Evolutionary conservation across 2,329 filamentous ascomycete species (phyloP).

Genomic region (Epichloe typhina): DNA sequence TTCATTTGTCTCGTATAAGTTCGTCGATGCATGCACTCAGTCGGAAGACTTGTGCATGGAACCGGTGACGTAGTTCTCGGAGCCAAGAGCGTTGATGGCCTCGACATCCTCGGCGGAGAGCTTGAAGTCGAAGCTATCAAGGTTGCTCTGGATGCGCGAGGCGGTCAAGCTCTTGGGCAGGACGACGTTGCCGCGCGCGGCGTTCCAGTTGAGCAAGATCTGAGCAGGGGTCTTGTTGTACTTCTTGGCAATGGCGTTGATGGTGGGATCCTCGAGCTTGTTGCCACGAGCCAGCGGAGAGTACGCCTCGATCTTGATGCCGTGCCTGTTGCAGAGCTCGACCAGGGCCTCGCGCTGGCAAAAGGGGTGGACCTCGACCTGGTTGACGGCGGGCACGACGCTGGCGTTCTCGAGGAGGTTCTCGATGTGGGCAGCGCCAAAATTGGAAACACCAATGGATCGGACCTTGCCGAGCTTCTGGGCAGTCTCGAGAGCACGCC

Average conservation of each 20-base stretch:
- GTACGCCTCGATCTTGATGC: conserved; percentile 45
- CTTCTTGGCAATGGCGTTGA: conserved; percentile 50
- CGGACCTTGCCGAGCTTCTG: conserved; percentile 49
- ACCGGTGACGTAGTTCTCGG: conserved; percentile 61
- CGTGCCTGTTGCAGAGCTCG: conserved; percentile 39
- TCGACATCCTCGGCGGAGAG: conserved; percentile 49
- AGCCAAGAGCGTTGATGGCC: conserved; percentile 44
- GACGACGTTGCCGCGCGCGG: conserved; percentile 61
- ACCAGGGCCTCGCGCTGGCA: conserved; percentile 48
- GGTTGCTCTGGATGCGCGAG: conserved; percentile 54
- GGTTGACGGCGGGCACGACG: conserved; percentile 56
- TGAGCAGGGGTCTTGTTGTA: conserved; percentile 62
- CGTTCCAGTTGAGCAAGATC: conserved; percentile 64
- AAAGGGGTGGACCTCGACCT: conserved; percentile 70
- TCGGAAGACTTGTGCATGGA: conserved; percentile 27
- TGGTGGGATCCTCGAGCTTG: conserved; percentile 41
- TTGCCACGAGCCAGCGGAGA: conserved; percentile 32
- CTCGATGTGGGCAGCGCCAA: conserved; percentile 54
- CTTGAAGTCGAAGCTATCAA: conserved; percentile 45
- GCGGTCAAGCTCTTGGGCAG: conserved; percentile 60
- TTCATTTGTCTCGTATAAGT: background rate
- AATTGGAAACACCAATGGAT: conserved; percentile 70
- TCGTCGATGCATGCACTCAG: conserved; percentile 10
- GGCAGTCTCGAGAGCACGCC: conserved; percentile 58
- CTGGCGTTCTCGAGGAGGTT: conserved; percentile 39